Evolutionary conservation across 2,329 filamentous ascomycete genomes (phyloP).

Genomic region (Aspergillus flavus): DNA sequence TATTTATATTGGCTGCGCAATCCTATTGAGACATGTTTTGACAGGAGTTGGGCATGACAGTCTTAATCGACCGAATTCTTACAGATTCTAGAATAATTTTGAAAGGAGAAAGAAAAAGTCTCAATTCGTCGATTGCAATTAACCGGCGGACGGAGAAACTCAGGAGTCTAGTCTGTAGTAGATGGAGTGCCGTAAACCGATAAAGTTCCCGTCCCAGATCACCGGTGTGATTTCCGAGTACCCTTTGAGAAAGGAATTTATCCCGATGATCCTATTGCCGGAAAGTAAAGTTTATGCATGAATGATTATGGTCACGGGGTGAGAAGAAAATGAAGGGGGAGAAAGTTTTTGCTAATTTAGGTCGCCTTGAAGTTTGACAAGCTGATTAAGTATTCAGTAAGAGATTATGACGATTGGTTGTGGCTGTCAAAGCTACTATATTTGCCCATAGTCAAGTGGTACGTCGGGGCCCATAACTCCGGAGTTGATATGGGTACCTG

Average conservation of each 20-base stretch:
- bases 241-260: neutral
- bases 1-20: neutral
- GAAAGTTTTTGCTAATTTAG: neutral
- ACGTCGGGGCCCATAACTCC: neutral
- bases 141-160: conserved; percentile 6
- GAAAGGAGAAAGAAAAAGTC: neutral
- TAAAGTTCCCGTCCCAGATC: neutral
- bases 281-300: neutral
- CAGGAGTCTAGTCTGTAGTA: neutral
- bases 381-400: neutral
- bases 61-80: neutral
- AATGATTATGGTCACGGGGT: neutral
- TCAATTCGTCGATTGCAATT: conserved; percentile 3
- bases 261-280: neutral
- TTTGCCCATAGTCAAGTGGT: neutral
- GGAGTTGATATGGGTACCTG: neutral
- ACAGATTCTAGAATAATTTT: neutral
- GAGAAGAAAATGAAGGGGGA: neutral
- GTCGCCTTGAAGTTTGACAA: neutral
- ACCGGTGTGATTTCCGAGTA: conserved; percentile 8
- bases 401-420: neutral
- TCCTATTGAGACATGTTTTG: neutral
- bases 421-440: neutral
- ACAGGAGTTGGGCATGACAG: neutral
- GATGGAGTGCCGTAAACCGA: neutral